Percentiles rank a stretch among this genome's conserved stretches.
phyloP scores from a whole-genome alignment of 768 basidiomycete species.

The Phylloporus sp. region DNA sequence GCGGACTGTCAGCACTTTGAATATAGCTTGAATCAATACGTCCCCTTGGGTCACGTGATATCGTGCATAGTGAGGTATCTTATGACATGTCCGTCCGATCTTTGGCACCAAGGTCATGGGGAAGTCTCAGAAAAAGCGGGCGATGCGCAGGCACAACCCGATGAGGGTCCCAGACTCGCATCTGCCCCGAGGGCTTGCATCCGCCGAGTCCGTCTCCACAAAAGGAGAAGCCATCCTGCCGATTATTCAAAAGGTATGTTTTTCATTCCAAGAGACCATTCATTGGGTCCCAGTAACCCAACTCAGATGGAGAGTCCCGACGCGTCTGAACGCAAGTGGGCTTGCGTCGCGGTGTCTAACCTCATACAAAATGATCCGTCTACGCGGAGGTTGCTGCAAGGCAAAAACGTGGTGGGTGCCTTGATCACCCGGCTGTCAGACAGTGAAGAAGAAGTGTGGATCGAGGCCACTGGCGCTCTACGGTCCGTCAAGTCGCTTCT shows the following conservation, averaged over 20 bases:
- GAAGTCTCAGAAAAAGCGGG: conserved; percentile 85
- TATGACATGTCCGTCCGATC: not conserved
- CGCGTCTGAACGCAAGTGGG: conserved; percentile 84
- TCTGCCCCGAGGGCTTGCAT: conserved; percentile 74
- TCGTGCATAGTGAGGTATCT: not conserved
- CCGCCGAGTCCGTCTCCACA: conserved; percentile 65
- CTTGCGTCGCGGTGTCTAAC: conserved; percentile 93
- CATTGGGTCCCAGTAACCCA: conserved; percentile 2
- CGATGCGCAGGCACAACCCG: conserved; percentile 87
- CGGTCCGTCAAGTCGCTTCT: conserved; percentile 46
- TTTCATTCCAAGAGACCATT: not conserved
- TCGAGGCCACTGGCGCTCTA: conserved; percentile 84
- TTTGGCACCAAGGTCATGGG: conserved; percentile 52
- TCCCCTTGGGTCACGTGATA: conserved; percentile 11
- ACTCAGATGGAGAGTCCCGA: conserved; percentile 72
- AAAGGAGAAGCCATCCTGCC: conserved; percentile 80
- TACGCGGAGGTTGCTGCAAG: conserved; percentile 82
- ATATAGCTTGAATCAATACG: not conserved
- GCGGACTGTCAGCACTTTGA: not conserved
- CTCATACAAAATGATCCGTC: conserved; percentile 94
- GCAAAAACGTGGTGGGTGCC: conserved; percentile 83
- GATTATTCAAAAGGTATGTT: conserved; percentile 78
- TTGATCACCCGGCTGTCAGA: conserved; percentile 87
- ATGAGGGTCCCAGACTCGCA: conserved; percentile 92
- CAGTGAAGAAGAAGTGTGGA: conserved; percentile 82